These are phyloP conservation scores for Thyridium curvatum DNA, from an alignment of 2,329 filamentous ascomycete genomes.

Conservation along the genomic window DNA sequence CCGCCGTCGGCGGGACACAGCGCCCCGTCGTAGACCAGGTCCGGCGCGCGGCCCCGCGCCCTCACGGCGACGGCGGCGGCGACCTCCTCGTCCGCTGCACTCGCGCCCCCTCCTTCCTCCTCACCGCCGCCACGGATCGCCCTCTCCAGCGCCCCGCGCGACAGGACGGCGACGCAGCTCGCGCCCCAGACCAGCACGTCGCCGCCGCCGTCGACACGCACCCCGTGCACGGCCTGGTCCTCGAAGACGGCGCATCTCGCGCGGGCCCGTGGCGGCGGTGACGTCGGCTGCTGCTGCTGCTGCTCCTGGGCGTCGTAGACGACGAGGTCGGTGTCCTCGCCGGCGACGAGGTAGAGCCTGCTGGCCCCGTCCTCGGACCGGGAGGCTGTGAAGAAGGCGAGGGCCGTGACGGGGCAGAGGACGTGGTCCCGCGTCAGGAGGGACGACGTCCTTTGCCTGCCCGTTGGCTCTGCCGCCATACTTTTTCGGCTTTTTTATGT, in stretches of 20 bases:
- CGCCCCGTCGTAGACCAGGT: conserved; percentile 72
- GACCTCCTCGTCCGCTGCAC: conserved; percentile 26
- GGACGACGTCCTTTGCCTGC: too few relatives aligned
- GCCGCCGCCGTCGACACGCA: conserved; percentile 35
- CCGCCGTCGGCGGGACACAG: conserved; percentile 34
- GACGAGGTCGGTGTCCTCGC: conserved; percentile 52
- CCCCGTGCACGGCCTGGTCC: conserved; percentile 69
- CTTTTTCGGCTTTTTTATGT: too few relatives aligned
- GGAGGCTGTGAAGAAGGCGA: conserved; percentile 38
- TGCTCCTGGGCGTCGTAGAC: conserved; percentile 36
- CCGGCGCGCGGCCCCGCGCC: too few relatives aligned
- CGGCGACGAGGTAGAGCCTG: conserved; percentile 43
- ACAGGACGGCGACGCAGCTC: conserved; percentile 42
- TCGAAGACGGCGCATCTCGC: conserved; percentile 41
- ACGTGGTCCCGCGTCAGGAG: conserved; percentile 27
- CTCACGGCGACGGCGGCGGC: too few relatives aligned
- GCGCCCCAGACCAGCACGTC: conserved; percentile 66
- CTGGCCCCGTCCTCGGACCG: conserved; percentile 13
- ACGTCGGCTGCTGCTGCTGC: not conserved
- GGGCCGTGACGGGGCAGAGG: conserved; percentile 52
- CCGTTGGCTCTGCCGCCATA: not conserved
- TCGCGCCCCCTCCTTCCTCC: conserved; percentile 1
- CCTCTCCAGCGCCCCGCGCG: conserved; percentile 21
- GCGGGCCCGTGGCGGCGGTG: not conserved
- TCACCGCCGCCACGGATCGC: conserved; percentile 19